Percentiles rank a stretch among this genome's conserved stretches.
Evolutionary conservation across 306 rosid genomes (phyloP).

Genomic region (Adenanthera pavonina): DNA sequence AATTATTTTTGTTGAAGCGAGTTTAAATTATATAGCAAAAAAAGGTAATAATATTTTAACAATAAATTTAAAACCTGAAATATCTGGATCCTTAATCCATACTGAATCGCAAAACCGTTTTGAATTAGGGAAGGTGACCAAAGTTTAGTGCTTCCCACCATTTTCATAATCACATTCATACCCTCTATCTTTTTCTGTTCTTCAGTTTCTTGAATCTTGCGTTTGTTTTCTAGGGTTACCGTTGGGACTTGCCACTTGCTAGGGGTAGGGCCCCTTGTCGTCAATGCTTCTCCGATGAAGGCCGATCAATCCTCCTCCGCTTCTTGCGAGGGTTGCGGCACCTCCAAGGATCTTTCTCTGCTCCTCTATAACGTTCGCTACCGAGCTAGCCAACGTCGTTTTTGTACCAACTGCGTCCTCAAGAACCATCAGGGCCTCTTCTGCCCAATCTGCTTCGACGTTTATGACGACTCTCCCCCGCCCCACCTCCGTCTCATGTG

Average conservation of each 20-base stretch:
- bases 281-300: slow-evolving; percentile 52
- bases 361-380: slow-evolving; percentile 58
- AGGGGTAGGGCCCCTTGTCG: slow-evolving; percentile 18
- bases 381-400: slow-evolving; percentile 43
- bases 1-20: not conserved
- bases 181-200: not conserved
- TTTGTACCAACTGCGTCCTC: slow-evolving; percentile 80
- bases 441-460: slow-evolving; percentile 75
- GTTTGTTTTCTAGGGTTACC: slow-evolving; percentile 52
- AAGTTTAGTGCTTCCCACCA: not conserved
- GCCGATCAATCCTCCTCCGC: not conserved
- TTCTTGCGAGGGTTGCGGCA: slow-evolving; percentile 55
- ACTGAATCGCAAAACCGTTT: not conserved
- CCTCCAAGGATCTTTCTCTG: slow-evolving; percentile 34
- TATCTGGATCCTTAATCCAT: not conserved
- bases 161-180: not conserved
- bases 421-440: slow-evolving; percentile 59
- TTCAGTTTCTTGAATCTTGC: not conserved
- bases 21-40: not conserved
- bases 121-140: not conserved
- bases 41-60: not conserved
- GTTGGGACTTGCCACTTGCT: slow-evolving; percentile 35
- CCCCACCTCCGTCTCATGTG: slow-evolving; percentile 67
- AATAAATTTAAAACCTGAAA: not conserved
- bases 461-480: slow-evolving; percentile 50